Evolutionary conservation across 768 basidiomycete species (phyloP).

Genomic region (Russula foetens): DNA sequence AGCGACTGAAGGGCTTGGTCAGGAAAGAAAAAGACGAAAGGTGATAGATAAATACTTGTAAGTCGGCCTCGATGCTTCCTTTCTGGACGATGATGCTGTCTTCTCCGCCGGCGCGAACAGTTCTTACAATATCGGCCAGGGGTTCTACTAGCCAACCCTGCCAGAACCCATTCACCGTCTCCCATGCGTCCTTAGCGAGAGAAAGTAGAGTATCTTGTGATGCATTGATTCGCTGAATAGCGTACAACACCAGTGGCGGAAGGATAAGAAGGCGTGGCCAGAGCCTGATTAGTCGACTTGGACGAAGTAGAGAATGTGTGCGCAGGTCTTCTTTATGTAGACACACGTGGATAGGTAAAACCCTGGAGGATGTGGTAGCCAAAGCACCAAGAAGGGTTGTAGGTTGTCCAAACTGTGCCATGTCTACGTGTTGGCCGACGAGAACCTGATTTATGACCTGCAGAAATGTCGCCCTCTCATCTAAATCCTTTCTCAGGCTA

Average conservation of each 20-base stretch:
- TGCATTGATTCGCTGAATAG: conserved; percentile 42
- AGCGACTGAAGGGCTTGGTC: conserved; percentile 49
- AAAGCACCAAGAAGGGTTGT: conserved; percentile 1
- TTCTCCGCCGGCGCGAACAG: conserved; percentile 75
- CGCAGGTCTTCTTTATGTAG: conserved; percentile 22
- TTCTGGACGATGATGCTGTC: conserved; percentile 66
- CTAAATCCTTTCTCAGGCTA: conserved; percentile 23
- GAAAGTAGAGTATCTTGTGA: conserved; percentile 52
- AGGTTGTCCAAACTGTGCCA: not conserved
- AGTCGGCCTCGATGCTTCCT: conserved; percentile 78
- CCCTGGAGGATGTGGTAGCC: not conserved
- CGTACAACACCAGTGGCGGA: conserved; percentile 57
- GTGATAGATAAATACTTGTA: conserved; percentile 46
- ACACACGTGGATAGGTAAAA: conserved; percentile 18
- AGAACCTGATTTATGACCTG: conserved; percentile 8
- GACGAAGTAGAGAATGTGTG: conserved; percentile 46
- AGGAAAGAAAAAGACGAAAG: not conserved
- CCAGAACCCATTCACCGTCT: conserved; percentile 67
- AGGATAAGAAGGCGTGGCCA: conserved; percentile 81
- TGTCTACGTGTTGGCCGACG: conserved; percentile 4
- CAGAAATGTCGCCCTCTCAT: conserved; percentile 13
- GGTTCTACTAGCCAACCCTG: conserved; percentile 84
- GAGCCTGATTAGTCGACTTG: conserved; percentile 54
- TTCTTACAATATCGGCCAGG: conserved; percentile 69
- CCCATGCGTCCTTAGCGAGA: conserved; percentile 48